Evolutionary conservation across 78 protist species (phyloP), one percentile per base, ranked within the genome.

Genomic region (Dictyostelium brefeldianum): DNA sequence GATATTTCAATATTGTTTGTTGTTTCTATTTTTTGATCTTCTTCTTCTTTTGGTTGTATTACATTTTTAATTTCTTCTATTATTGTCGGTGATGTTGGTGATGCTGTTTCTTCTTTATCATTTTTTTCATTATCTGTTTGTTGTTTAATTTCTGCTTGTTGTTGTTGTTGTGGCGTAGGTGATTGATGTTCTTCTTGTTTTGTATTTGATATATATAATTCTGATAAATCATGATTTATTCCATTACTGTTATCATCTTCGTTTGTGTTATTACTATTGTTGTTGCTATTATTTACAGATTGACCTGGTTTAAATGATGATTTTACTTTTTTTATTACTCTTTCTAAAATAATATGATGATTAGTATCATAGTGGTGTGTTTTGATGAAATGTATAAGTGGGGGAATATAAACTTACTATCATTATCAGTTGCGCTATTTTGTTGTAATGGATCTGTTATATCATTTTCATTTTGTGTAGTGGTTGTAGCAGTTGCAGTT

Each of bases 261-360:
- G n/a, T 8, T 64, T 7, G 36, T 11, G 27, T 7, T 71, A n/a
- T 46, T 71, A 43, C 17, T 46, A 14, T 29, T 65, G 15, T 20
- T 31, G 41, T 18, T 36, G 41, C 41, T 70, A 20, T 41, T 71
- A 71, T 43, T 27, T 29, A 18, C 9, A 27, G 73, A 29, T 20
- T 71, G 78, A 71, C 78, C 78, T n/a, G 78, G 78, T 20, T 46
- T 71, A n/a, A 71, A 71, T 71, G 78, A 41, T 46, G 36, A 41
- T 43, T 15, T 71, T 41, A 71, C 43, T n/a, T 71, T 71, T 71
- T 71, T 71, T 17, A 71, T 71, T 25, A 71, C 56, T 71, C 78
- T 71, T 43, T 71, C 78, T 71, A 70, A 6, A 67, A 31, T 15
- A 36, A 67, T 20, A 8, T 10, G 10, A n/a, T 67, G 10, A n/a